Conservation (phyloP, 2,329 filamentous ascomycete genomes). For the Alternaria conjuncta region DNA sequence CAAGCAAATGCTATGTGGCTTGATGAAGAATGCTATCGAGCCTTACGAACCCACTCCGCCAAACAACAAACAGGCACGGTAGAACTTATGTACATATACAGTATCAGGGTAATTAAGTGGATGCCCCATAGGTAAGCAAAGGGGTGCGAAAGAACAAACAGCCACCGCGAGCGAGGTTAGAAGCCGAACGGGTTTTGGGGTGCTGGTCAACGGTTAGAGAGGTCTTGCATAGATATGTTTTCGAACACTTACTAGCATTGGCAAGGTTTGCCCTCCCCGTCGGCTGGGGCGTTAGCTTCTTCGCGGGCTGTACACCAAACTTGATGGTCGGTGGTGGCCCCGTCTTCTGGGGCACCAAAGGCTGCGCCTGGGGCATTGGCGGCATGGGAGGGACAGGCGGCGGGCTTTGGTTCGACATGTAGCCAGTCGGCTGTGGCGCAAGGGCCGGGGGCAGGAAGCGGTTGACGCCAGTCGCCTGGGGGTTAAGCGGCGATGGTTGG, state of each 20-base stretch:
- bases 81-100: constrained; percentile 20
- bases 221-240: neutral
- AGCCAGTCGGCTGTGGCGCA: constrained; percentile 62
- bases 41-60: neutral
- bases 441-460: constrained; percentile 55
- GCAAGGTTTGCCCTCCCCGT: constrained; percentile 92
- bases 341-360: constrained; percentile 78
- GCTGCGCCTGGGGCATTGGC: constrained; percentile 63
- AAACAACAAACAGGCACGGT: neutral
- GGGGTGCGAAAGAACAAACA: neutral
- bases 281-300: constrained; percentile 82
- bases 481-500: constrained; percentile 50
- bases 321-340: constrained; percentile 86
- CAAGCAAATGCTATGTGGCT: neutral
- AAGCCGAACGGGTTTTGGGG: constrained; percentile 76
- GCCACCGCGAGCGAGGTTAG: constrained; percentile 44
- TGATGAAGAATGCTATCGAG: neutral
- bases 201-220: constrained; percentile 57
- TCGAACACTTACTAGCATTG: constrained; percentile 86
- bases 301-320: constrained; percentile 78
- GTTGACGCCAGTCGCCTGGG: constrained; percentile 63
- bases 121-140: neutral
- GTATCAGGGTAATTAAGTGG: neutral
- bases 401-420: constrained; percentile 55
- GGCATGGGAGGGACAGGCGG: constrained; percentile 66